A percentile compares a stretch with the other conserved stretches of the same genome.
phyloP scores from a whole-genome alignment of 306 rosid genomes.

The Oemleria cerasiformis region DNA sequence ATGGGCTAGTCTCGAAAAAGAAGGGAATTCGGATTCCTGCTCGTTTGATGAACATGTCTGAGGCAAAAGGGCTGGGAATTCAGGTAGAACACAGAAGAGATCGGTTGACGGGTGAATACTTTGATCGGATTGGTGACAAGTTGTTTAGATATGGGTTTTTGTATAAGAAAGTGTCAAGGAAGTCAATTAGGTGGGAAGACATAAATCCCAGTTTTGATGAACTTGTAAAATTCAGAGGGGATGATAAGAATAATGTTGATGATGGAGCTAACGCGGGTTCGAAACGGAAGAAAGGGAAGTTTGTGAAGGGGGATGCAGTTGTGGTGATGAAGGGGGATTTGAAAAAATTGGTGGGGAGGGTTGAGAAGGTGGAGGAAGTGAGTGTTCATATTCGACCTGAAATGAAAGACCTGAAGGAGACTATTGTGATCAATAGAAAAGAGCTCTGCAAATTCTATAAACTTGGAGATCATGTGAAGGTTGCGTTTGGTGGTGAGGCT shows the following conservation, averaged over 20 bases:
- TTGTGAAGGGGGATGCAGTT: constrained; percentile 93
- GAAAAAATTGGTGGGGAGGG: constrained; percentile 82
- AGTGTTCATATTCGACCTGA: constrained; percentile 84
- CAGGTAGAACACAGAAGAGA: constrained; percentile 78
- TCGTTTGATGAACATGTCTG: constrained; percentile 85
- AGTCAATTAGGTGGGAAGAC: constrained; percentile 61
- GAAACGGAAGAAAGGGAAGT: constrained; percentile 81
- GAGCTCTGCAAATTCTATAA: constrained; percentile 87
- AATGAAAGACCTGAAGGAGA: constrained; percentile 75
- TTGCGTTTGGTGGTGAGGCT: constrained; percentile 78
- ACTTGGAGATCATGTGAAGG: constrained; percentile 91
- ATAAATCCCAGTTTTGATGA: constrained; percentile 84
- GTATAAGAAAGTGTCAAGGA: constrained; percentile 70
- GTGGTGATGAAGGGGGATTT: constrained; percentile 82
- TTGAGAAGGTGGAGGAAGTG: constrained; percentile 86
- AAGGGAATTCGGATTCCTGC: constrained; percentile 92
- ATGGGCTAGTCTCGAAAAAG: constrained; percentile 42
- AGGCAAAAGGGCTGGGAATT: constrained; percentile 82
- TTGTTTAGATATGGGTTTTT: constrained; percentile 83
- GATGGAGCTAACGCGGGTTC: constrained; percentile 69
- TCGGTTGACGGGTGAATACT: constrained; percentile 66
- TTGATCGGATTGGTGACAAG: constrained; percentile 79
- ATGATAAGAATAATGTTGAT: constrained; percentile 55
- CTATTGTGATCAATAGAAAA: constrained; percentile 71
- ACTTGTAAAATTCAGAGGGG: constrained; percentile 75